Percentiles rank a stretch among this genome's conserved stretches.
phyloP scores from a whole-genome alignment of 495 filamentous ascomycete genomes.

The Aspergillus carlsbadensis region DNA sequence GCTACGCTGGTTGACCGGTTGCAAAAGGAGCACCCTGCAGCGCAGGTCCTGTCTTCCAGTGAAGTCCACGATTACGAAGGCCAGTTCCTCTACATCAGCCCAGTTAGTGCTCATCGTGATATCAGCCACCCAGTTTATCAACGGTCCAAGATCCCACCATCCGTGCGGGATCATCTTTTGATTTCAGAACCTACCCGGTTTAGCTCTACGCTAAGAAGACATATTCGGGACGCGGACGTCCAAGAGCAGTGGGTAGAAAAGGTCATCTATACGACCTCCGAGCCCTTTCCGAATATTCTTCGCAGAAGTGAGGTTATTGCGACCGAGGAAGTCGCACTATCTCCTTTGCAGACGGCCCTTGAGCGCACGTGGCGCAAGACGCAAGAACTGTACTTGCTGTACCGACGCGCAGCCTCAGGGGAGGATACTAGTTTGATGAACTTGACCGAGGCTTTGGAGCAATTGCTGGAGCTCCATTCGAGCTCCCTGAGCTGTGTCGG shows the following conservation, averaged over 20 bases:
- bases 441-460: conserved; percentile 69
- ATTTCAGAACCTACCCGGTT: conserved; percentile 71
- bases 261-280: conserved; percentile 77
- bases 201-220: conserved; percentile 66
- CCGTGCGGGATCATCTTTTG: conserved; percentile 81
- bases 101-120: conserved; percentile 79
- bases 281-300: conserved; percentile 88
- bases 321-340: conserved; percentile 61
- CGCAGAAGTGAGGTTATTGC: conserved; percentile 81
- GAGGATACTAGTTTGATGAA: conserved; percentile 63
- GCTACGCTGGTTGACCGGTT: conserved; percentile 86
- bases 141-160: conserved; percentile 74
- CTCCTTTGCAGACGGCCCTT: conserved; percentile 81
- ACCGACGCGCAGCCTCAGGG: conserved; percentile 71
- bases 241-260: conserved; percentile 82
- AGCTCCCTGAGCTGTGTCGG: conserved; percentile 66
- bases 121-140: conserved; percentile 85
- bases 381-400: conserved; percentile 71
- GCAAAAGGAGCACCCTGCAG: conserved; percentile 85
- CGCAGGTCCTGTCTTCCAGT: conserved; percentile 72
- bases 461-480: conserved; percentile 66
- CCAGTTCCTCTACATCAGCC: conserved; percentile 83
- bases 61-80: conserved; percentile 84
- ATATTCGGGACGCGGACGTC: conserved; percentile 60
- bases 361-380: conserved; percentile 93